A percentile compares a stretch with the other conserved stretches of the same genome.
These are phyloP conservation scores for Alternaria longipes DNA, from an alignment of 2,329 filamentous ascomycete species.

Conservation along the genomic window DNA sequence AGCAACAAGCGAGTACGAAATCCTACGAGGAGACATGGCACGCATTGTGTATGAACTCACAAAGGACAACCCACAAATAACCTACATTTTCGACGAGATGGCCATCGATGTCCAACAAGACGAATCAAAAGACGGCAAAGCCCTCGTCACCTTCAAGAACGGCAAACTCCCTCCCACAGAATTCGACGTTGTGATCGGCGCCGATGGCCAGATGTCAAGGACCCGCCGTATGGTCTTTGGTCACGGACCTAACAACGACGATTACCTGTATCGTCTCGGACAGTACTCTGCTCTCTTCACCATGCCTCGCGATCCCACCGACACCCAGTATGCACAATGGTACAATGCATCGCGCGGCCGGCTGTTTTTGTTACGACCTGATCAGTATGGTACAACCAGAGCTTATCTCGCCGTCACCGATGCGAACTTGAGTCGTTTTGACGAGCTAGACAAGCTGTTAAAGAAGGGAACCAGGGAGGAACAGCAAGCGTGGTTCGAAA, in stretches of 20 bases:
- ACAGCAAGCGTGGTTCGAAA: constrained; percentile 36
- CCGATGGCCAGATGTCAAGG: constrained; percentile 44
- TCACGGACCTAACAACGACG: constrained; percentile 24
- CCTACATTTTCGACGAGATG: constrained; percentile 49
- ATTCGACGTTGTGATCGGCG: constrained; percentile 43
- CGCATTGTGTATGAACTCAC: constrained; percentile 59
- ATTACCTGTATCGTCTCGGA: constrained; percentile 33
- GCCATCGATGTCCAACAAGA: constrained; percentile 31
- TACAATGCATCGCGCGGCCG: constrained; percentile 37
- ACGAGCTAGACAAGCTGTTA: constrained; percentile 25
- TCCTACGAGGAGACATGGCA: constrained; percentile 67
- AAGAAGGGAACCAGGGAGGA: constrained; percentile 26
- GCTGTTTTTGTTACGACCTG: constrained; percentile 33
- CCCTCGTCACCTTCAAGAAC: constrained; percentile 54
- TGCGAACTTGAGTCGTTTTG: constrained; percentile 27
- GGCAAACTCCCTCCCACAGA: constrained; percentile 12
- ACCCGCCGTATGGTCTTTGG: constrained; percentile 38
- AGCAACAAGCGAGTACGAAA: constrained; percentile 66
- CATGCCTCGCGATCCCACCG: constrained; percentile 30
- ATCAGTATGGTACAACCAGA: constrained; percentile 32
- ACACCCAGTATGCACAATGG: constrained; percentile 39
- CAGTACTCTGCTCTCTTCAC: constrained; percentile 45
- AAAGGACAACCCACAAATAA: constrained; percentile 32
- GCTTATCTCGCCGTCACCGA: constrained; percentile 32
- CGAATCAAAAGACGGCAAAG: constrained; percentile 26